Evolutionary conservation across 495 filamentous ascomycete genomes (phyloP), one percentile per base, ranked within the genome.

Genomic region (Staphylotrichum tortipilum): DNA sequence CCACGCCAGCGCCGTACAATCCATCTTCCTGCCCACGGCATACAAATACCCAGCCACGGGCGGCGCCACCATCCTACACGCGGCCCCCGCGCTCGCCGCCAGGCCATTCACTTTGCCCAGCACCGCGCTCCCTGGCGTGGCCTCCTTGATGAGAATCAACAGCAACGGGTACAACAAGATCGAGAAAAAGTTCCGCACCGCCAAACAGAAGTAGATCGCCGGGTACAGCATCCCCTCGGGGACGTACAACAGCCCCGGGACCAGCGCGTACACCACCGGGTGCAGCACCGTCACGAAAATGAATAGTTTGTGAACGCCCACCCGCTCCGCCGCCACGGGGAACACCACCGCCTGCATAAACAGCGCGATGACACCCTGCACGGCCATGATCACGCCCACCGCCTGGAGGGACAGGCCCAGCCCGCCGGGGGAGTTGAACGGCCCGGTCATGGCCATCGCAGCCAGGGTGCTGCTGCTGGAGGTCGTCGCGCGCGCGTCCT

Each of bases 141-240:
- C 83, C 70, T 90, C 86, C 63, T 91, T 92, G 69, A 92, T 79
- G 7, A 92, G 73, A 35, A 92, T 90, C 30, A 92, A 70, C 7
- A 92, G 76, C 3, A 91, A 72, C 0, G 87, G 87, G 54, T 88
- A 92, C 18, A 81, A 74, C 44, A 90, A 69, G 49, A 91, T 92
- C 3, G 80, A 82, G 22, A 88, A 77, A 49, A 87, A 69, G 56
- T 91, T 90, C 29, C 87, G 81, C 36, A 89, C 71, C 0, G 77
- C 67, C 18, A 92, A 68, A 50, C 78, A 83, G n/a, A 71, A 60
- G 61, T 89, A 92, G 44, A 92, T 85, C n/a, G 78, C 83, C 1
- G 79, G 58, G 52, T 81, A 84, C 11, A 87, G 50, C 17, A 76
- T 56, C 26, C 68, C 62, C 0, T 68, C 63, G 0, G 86, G 84